A percentile compares a stretch with the other conserved stretches of the same genome.
These are phyloP conservation scores for Domatiomyces globalis DNA, from an alignment of 2,329 filamentous ascomycete genomes.

Conservation along the genomic window DNA sequence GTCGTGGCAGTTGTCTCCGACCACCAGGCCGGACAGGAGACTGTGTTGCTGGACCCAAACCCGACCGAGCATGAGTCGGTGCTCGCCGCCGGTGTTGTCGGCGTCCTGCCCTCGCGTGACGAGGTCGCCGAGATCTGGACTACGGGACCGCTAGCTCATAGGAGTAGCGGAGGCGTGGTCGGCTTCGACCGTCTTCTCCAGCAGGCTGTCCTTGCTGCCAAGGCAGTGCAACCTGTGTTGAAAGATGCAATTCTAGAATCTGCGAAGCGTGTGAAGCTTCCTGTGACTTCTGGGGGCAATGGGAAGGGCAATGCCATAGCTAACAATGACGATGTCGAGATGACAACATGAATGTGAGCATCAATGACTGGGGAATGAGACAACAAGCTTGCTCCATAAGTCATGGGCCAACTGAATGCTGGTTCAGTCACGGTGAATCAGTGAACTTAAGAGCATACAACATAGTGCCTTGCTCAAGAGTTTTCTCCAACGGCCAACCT, in stretches of 20 bases:
- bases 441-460: not conserved
- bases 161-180: slow-evolving; percentile 14
- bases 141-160: slow-evolving; percentile 50
- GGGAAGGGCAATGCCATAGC: slow-evolving; percentile 1
- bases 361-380: not conserved
- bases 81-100: slow-evolving; percentile 73
- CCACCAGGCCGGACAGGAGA: slow-evolving; percentile 17
- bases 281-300: not conserved
- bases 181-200: slow-evolving; percentile 39
- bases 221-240: slow-evolving; percentile 45
- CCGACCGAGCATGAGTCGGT: slow-evolving; percentile 66
- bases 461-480: not conserved
- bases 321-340: slow-evolving; percentile 17
- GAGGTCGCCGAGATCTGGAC: slow-evolving; percentile 93
- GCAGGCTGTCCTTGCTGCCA: slow-evolving; percentile 48
- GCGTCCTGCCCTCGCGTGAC: slow-evolving; percentile 71
- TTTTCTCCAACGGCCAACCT: not conserved
- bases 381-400: too few relatives aligned
- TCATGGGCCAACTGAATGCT: too few relatives aligned
- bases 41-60: slow-evolving; percentile 58
- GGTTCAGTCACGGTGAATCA: not conserved
- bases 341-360: slow-evolving; percentile 18
- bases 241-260: slow-evolving; percentile 48
- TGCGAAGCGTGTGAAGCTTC: slow-evolving; percentile 11
- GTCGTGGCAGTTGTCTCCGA: slow-evolving; percentile 61